phyloP scores from a whole-genome alignment of 2,329 filamentous ascomycete species.

The Diaporthe ampelina region DNA sequence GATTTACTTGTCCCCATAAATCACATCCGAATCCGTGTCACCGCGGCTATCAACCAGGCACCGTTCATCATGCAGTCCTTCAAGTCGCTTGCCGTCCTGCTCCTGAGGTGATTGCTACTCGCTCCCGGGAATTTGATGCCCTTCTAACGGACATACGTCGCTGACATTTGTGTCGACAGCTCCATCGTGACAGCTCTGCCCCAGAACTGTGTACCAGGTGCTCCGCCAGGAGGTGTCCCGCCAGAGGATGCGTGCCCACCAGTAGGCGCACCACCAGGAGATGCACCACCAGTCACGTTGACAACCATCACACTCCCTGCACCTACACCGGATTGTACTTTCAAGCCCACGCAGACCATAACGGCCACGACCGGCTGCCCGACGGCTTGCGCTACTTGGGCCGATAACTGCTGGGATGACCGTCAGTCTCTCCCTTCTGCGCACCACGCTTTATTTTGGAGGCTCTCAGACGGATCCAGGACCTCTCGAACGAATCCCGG shows the following conservation, averaged over 20 bases:
- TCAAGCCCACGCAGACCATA: conserved; percentile 34
- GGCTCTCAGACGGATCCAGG: too few species aligned
- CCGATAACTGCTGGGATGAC: conserved; percentile 17
- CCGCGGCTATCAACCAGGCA: not conserved
- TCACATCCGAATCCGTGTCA: not conserved
- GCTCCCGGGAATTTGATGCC: too few species aligned
- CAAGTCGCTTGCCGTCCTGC: not conserved
- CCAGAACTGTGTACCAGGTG: not conserved
- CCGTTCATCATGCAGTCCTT: conserved; percentile 4
- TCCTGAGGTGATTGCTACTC: not conserved
- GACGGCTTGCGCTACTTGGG: conserved; percentile 27
- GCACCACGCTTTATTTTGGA: too few species aligned
- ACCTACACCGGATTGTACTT: conserved; percentile 20
- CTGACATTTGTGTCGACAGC: not conserved
- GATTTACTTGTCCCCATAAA: not conserved
- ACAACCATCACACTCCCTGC: not conserved
- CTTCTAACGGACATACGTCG: too few species aligned
- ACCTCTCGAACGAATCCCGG: not conserved
- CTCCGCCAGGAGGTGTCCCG: too few species aligned
- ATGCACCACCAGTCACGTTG: not conserved
- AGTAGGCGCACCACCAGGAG: too few species aligned
- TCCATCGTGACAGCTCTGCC: conserved; percentile 2
- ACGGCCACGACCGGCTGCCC: conserved; percentile 33
- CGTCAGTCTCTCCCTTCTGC: not conserved
- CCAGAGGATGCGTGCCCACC: too few species aligned